Conservation (phyloP, 371 early-diverging fungal species). For the Globomyces sp. region DNA sequence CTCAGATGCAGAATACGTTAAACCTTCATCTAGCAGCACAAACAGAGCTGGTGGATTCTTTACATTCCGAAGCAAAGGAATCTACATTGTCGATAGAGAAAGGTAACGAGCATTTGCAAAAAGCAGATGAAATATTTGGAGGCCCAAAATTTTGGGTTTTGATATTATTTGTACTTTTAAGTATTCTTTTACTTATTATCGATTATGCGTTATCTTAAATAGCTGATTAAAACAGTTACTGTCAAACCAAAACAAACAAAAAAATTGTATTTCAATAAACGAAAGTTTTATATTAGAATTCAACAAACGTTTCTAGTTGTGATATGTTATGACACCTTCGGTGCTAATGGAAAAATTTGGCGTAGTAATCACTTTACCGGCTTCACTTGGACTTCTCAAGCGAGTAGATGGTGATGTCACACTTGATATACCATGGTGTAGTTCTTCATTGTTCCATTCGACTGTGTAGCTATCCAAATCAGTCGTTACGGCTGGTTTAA, state of each 20-base stretch:
- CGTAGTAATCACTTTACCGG: conserved; percentile 3
- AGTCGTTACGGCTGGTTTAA: neutral
- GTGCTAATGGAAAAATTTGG: neutral
- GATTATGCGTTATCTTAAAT: neutral
- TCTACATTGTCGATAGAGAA: too few species aligned
- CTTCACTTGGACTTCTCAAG: neutral
- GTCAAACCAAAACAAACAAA: neutral
- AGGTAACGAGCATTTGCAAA: neutral
- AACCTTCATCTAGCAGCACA: too few species aligned
- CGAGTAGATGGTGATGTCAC: neutral
- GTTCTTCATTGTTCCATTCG: conserved; percentile 4
- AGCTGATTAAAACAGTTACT: neutral
- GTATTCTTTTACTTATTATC: neutral
- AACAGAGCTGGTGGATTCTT: too few species aligned
- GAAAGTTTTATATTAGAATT: neutral
- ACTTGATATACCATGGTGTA: neutral
- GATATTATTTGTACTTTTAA: neutral
- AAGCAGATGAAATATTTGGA: conserved; percentile 3
- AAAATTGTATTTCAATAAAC: neutral
- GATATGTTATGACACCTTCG: conserved; percentile 3
- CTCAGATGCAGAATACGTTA: too few species aligned
- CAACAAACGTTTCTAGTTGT: neutral
- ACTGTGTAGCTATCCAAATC: neutral
- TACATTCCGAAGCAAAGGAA: too few species aligned
- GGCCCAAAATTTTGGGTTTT: conserved; percentile 1